Percentiles rank a stretch among this genome's conserved stretches.
Conservation (phyloP, 2,329 filamentous ascomycete species). For the Claviceps fusiformis region DNA sequence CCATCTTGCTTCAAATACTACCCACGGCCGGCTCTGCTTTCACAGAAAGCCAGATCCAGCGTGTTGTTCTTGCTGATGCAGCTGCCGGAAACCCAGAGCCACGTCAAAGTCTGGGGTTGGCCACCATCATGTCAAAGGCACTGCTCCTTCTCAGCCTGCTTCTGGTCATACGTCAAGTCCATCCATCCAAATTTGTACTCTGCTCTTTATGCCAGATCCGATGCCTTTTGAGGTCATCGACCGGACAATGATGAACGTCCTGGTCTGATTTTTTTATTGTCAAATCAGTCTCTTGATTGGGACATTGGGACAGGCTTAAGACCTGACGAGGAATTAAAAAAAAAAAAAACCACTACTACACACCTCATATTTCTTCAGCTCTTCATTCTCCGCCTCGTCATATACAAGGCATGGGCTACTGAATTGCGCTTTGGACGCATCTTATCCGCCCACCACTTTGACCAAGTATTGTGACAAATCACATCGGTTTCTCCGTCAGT, state of each 20-base stretch:
- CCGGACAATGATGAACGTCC: not conserved
- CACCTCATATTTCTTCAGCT: not conserved
- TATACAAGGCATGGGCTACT: not conserved
- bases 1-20: not conserved
- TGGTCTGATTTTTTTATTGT: not conserved
- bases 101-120: not conserved
- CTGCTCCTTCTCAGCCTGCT: not conserved
- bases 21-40: not conserved
- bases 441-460: not conserved
- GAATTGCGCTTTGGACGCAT: not conserved
- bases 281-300: not conserved
- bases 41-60: not conserved
- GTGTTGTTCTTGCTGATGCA: not conserved
- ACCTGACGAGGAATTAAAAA: not conserved
- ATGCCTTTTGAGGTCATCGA: not conserved
- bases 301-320: not conserved
- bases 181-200: not conserved
- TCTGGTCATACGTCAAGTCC: slow-evolving; percentile 1
- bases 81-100: not conserved
- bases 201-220: not conserved
- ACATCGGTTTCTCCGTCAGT: not conserved
- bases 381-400: not conserved
- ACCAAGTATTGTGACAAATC: slow-evolving; percentile 2
- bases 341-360: not conserved
- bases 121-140: not conserved